Evolutionary conservation across 2,329 filamentous ascomycete genomes (phyloP).

Genomic region (Acrocalymma vagum): DNA sequence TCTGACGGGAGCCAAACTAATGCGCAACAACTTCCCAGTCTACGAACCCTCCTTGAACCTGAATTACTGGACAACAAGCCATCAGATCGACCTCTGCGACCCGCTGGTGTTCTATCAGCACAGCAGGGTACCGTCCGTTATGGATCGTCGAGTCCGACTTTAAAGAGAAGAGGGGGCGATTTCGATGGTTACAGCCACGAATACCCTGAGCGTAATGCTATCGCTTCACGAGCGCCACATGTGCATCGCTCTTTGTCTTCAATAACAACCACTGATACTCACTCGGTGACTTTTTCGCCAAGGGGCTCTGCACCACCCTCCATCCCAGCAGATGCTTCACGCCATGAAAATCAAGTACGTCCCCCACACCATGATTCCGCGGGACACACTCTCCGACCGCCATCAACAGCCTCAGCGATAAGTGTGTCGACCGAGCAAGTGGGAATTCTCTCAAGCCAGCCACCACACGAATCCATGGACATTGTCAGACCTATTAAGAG

Average conservation of each 20-base stretch:
- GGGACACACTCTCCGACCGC: conserved; percentile 28
- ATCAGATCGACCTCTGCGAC: conserved; percentile 31
- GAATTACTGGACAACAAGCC: conserved; percentile 43
- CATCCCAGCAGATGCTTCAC: conserved; percentile 30
- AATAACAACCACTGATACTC: conserved; percentile 25
- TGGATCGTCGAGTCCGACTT: conserved; percentile 40
- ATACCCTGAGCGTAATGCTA: conserved; percentile 35
- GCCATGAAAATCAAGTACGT: conserved; percentile 31
- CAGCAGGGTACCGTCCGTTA: conserved; percentile 32
- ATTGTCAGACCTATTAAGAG: conserved; percentile 37
- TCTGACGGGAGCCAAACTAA: conserved; percentile 33
- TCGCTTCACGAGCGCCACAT: conserved; percentile 36
- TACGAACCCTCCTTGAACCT: conserved; percentile 47
- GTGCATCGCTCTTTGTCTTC: conserved; percentile 33
- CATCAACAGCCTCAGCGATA: conserved; percentile 30
- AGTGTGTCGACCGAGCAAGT: conserved; percentile 30
- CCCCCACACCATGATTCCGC: conserved; percentile 28
- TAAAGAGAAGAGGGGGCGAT: conserved; percentile 48
- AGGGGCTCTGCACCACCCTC: conserved; percentile 28
- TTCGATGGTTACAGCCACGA: conserved; percentile 39
- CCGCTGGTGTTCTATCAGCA: conserved; percentile 25
- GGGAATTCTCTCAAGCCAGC: conserved; percentile 20
- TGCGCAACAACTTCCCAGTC: conserved; percentile 46
- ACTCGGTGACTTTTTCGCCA: conserved; percentile 32
- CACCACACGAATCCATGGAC: conserved; percentile 38